phyloP scores from a whole-genome alignment of 2,329 filamentous ascomycete species.

The Fusarium nygamai region DNA sequence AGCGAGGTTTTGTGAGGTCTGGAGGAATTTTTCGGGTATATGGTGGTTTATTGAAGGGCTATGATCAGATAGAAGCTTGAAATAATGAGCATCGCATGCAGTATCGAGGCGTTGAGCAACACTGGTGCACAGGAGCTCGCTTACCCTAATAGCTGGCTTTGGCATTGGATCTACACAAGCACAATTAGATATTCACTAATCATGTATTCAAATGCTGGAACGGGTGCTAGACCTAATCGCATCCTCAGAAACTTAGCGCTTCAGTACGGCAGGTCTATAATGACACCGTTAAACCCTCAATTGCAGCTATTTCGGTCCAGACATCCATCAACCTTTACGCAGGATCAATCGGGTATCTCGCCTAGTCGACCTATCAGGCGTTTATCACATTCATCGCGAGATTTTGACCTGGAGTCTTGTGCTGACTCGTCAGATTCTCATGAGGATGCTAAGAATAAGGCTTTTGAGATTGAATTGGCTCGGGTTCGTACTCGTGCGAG shows the following conservation, averaged over 20 bases:
- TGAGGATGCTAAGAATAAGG: not conserved
- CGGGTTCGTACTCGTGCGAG: not conserved
- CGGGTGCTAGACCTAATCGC: not conserved
- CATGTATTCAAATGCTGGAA: not conserved
- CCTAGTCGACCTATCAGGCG: not conserved
- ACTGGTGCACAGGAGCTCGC: fast-evolving
- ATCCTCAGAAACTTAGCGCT: no score
- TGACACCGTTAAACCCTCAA: no score
- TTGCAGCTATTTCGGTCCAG: not conserved
- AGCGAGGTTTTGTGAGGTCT: not conserved
- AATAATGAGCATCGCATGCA: fast-evolving
- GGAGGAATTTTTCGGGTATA: not conserved
- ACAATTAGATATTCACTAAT: not conserved
- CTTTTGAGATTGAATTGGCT: not conserved
- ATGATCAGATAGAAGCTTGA: fast-evolving
- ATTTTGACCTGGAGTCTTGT: not conserved
- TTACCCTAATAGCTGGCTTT: no score
- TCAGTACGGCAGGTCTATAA: not conserved
- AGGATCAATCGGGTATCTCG: not conserved
- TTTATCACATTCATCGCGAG: not conserved
- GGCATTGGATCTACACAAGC: not conserved
- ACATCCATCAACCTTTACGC: not conserved
- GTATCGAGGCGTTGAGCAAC: fast-evolving
- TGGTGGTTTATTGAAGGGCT: not conserved
- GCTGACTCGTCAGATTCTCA: not conserved